phyloP scores from a whole-genome alignment of 2,329 filamentous ascomycete species.

The Iodosphaeria phyllophila region DNA sequence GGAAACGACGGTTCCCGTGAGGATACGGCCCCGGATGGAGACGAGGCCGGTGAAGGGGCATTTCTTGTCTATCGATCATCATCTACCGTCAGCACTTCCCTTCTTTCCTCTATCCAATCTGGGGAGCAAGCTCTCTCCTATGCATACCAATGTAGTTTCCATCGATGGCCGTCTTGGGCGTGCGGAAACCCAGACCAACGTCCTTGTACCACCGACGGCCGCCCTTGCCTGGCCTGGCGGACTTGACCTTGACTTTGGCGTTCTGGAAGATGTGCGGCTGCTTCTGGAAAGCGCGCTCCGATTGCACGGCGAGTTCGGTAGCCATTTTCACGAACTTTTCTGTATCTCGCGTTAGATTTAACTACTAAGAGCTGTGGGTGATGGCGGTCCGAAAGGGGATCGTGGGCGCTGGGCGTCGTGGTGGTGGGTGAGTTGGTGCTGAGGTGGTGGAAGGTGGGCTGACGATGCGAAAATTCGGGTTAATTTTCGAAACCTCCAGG shows the following conservation, averaged over 20 bases:
- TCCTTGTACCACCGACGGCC: slow-evolving; percentile 73
- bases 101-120: background rate
- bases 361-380: slow-evolving; percentile 12
- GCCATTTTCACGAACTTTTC: slow-evolving; percentile 61
- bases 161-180: slow-evolving; percentile 96
- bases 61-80: slow-evolving; percentile 76
- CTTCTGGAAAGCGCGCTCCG: slow-evolving; percentile 99
- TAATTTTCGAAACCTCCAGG: slow-evolving; percentile 21
- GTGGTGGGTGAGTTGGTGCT: slow-evolving; percentile 7
- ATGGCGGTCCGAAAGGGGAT: slow-evolving; percentile 20
- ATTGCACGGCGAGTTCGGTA: slow-evolving; percentile 98
- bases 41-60: slow-evolving; percentile 99
- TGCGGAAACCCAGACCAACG: slow-evolving; percentile 97
- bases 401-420: slow-evolving; percentile 8
- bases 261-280: slow-evolving; percentile 99
- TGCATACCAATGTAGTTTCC: slow-evolving; percentile 93
- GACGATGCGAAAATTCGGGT: slow-evolving; percentile 7
- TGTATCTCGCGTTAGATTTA: too few relatives aligned
- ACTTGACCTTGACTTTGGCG: slow-evolving; percentile 79
- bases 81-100: background rate
- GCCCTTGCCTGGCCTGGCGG: slow-evolving; percentile 64
- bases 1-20: slow-evolving; percentile 96
- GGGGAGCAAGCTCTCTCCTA: background rate
- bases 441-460: slow-evolving; percentile 2
- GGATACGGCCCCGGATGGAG: slow-evolving; percentile 99